Conservation (phyloP, 1,139 yeast genomes). For the Hyphopichia buzzinii region DNA sequence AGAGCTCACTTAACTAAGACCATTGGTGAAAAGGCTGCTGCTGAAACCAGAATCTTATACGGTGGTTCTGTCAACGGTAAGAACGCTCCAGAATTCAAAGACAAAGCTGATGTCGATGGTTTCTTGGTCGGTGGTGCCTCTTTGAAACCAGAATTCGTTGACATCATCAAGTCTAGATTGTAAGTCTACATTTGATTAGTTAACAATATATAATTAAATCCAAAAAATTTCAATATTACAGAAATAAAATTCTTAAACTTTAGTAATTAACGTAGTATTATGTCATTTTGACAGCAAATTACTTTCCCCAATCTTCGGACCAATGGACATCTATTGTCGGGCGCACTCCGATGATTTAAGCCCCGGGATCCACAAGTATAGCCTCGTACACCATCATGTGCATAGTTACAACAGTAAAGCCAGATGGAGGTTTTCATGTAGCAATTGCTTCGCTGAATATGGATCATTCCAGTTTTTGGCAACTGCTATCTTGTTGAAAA, state of each 20-base stretch:
- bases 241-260: too few species aligned
- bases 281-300: too few species aligned
- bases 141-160: constrained; percentile 95
- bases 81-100: constrained; percentile 88
- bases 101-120: constrained; percentile 93
- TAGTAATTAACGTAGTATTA: not conserved
- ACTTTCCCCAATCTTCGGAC: not conserved
- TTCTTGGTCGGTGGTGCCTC: constrained; percentile 99
- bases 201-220: constrained; percentile 2
- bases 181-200: constrained; percentile 29
- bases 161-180: constrained; percentile 89
- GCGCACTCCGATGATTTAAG: too few species aligned
- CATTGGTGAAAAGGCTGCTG: constrained; percentile 79
- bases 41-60: constrained; percentile 82
- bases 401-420: too few species aligned
- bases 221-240: constrained; percentile 1
- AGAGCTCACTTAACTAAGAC: constrained; percentile 77
- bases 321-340: too few species aligned
- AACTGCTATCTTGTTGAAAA: constrained; percentile 14
- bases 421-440: not conserved
- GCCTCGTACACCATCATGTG: not conserved
- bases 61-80: constrained; percentile 99
- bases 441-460: not conserved
- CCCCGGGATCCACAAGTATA: not conserved
- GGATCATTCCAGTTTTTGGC: constrained; percentile 1